Percentiles rank a stretch among this genome's conserved stretches.
Evolutionary conservation across 306 rosid species (phyloP).

Genomic region (Herpetospermum pedunculosum): DNA sequence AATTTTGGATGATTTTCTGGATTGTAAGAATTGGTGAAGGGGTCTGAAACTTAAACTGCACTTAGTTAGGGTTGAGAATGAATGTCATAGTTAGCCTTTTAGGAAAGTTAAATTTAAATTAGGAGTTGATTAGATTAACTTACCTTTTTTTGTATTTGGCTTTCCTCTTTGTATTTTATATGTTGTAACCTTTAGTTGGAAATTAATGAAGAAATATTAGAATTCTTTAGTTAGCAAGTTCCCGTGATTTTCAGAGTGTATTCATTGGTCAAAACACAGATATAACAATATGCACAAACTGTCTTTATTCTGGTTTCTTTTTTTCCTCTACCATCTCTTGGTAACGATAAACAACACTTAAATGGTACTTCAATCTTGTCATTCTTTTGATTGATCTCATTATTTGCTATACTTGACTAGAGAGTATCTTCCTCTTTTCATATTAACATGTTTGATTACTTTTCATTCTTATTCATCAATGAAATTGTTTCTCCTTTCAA

Average conservation of each 20-base stretch:
- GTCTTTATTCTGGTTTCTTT: not conserved
- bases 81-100: not conserved
- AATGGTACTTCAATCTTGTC: not conserved
- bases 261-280: not conserved
- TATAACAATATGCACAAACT: not conserved
- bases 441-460: not conserved
- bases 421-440: not conserved
- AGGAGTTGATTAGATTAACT: not conserved
- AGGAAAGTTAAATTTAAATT: not conserved
- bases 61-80: not conserved
- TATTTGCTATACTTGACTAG: not conserved
- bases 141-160: not conserved
- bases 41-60: not conserved
- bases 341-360: not conserved
- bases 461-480: not conserved
- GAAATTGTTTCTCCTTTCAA: no score
- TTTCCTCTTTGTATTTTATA: not conserved
- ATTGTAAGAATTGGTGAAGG: not conserved
- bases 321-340: not conserved
- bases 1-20: not conserved
- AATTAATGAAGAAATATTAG: not conserved
- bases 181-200: not conserved
- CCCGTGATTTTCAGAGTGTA: not conserved
- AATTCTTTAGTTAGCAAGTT: not conserved
- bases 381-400: not conserved